These are phyloP conservation scores for Asterophora parasitica DNA, from an alignment of 768 basidiomycete genomes.

Conservation along the genomic window DNA sequence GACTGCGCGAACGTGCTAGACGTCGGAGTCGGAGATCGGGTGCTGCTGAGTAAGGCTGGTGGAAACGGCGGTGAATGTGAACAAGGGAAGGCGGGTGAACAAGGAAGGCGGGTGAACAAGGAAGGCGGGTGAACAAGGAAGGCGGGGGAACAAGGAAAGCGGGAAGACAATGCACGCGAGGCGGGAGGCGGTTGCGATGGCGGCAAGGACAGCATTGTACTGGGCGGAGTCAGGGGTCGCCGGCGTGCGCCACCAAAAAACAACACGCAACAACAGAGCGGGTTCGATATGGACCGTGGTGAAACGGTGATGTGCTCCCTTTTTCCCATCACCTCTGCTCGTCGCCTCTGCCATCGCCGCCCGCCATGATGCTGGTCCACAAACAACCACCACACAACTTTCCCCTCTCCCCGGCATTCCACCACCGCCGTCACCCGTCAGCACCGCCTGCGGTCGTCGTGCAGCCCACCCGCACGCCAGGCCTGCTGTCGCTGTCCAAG, in stretches of 20 bases:
- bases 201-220: too few species aligned
- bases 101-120: too few species aligned
- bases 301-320: conserved; percentile 10
- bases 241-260: conserved; percentile 17
- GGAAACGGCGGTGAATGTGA: too few species aligned
- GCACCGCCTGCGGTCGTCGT: conserved; percentile 64
- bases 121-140: too few species aligned
- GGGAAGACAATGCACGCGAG: too few species aligned
- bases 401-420: conserved; percentile 24
- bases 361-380: conserved; percentile 44
- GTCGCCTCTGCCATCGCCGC: conserved; percentile 14
- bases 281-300: conserved; percentile 12
- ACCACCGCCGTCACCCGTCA: conserved; percentile 64
- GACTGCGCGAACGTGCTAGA: too few species aligned
- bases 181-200: too few species aligned
- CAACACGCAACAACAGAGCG: conserved; percentile 23
- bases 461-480: conserved; percentile 69
- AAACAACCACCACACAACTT: conserved; percentile 32
- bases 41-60: too few species aligned
- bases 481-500: conserved; percentile 63
- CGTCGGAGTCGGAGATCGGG: too few species aligned
- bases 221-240: not conserved
- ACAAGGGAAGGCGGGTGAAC: too few species aligned
- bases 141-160: too few species aligned
- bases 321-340: conserved; percentile 17